Conservation (phyloP, 805 yeast species). For the Ogataea haglerorum region DNA sequence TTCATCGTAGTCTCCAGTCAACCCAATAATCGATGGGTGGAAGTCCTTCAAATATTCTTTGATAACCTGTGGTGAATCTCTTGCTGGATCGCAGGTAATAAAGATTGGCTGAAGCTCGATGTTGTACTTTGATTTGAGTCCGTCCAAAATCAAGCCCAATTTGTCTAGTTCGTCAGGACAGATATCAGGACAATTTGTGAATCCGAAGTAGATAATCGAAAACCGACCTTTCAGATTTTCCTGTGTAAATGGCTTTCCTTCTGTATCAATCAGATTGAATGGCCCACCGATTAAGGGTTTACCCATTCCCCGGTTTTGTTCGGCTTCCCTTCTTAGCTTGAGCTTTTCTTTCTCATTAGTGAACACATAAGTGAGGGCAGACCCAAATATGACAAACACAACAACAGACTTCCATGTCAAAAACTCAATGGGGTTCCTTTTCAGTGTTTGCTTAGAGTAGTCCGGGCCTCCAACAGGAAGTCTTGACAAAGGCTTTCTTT, state of each 20-base stretch:
- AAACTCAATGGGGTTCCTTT: conserved; percentile 54
- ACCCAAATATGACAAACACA: conserved; percentile 66
- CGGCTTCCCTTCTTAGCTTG: conserved; percentile 73
- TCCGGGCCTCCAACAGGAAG: conserved; percentile 68
- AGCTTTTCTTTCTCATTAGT: conserved; percentile 72
- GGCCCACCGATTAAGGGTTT: conserved; percentile 93
- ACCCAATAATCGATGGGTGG: conserved; percentile 84
- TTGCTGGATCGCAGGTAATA: conserved; percentile 94
- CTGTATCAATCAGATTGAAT: conserved; percentile 65
- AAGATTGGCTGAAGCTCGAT: conserved; percentile 79
- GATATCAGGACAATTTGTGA: conserved; percentile 96
- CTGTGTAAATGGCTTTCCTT: conserved; percentile 74
- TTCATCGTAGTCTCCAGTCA: conserved; percentile 87
- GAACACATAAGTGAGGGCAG: conserved; percentile 68
- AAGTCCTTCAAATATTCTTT: conserved; percentile 83
- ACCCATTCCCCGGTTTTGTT: conserved; percentile 83
- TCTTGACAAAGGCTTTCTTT: conserved; percentile 68
- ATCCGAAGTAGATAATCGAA: conserved; percentile 89
- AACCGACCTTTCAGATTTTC: conserved; percentile 74
- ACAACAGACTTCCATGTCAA: conserved; percentile 83
- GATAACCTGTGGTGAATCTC: conserved; percentile 85
- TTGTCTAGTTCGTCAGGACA: conserved; percentile 98
- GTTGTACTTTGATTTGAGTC: conserved; percentile 50
- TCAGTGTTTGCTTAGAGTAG: conserved; percentile 29
- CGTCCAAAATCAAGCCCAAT: conserved; percentile 67